Percentiles rank a stretch among this genome's conserved stretches.
Evolutionary conservation across 2,329 filamentous ascomycete genomes (phyloP).

Genomic region (Fonsecaea pedrosoi): DNA sequence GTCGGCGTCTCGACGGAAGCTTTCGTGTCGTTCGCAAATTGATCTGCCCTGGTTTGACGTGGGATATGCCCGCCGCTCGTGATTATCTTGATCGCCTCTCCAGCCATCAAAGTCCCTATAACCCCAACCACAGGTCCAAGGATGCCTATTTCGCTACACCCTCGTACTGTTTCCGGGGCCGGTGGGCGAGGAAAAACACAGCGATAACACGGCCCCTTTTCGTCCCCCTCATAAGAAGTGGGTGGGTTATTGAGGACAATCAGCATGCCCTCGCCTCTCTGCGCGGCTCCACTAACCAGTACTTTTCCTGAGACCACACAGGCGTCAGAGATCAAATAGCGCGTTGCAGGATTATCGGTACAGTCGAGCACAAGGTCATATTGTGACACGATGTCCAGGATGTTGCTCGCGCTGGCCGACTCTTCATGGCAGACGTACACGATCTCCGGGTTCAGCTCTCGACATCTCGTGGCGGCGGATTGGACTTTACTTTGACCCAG

Average conservation of each 20-base stretch:
- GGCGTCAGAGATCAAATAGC: conserved; percentile 90
- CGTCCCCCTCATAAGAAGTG: conserved; percentile 54
- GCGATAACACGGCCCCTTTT: conserved; percentile 85
- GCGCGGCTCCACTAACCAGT: conserved; percentile 85
- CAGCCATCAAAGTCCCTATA: conserved; percentile 91
- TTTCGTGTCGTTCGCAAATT: conserved; percentile 22
- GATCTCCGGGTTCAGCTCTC: conserved; percentile 35
- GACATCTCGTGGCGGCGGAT: conserved; percentile 33
- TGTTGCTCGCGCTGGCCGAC: conserved; percentile 23
- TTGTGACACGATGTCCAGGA: conserved; percentile 24
- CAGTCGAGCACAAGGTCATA: conserved; percentile 94
- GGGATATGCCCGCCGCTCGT: conserved; percentile 44
- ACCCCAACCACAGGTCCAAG: conserved; percentile 88
- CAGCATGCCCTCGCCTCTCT: conserved; percentile 87
- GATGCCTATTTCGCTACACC: conserved; percentile 91
- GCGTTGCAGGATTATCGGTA: conserved; percentile 88
- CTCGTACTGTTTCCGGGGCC: conserved; percentile 79
- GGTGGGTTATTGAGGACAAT: conserved; percentile 71
- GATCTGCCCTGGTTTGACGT: conserved; percentile 36
- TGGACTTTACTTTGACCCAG: conserved; percentile 50
- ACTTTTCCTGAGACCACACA: conserved; percentile 81
- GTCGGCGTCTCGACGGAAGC: neutral
- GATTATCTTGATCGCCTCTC: conserved; percentile 87
- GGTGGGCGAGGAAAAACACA: conserved; percentile 91
- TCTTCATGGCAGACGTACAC: conserved; percentile 29